phyloP scores from a whole-genome alignment of 2,329 filamentous ascomycete species.

The Phialophora expanda region DNA sequence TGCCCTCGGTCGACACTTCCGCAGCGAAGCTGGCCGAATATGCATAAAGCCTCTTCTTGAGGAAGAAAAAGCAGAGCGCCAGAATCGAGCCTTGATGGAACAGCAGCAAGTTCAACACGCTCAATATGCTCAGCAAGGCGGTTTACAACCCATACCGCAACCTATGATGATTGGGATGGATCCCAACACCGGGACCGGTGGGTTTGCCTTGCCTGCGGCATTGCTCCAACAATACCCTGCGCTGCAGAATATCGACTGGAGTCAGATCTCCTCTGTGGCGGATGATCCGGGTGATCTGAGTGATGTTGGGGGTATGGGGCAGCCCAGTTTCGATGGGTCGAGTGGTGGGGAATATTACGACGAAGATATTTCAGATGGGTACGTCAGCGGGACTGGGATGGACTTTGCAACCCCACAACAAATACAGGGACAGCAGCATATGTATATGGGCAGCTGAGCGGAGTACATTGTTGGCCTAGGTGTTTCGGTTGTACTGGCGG shows the following conservation, averaged over 20 bases:
- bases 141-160: constrained; percentile 60
- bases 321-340: constrained; percentile 80
- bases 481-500: constrained; percentile 2
- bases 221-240: constrained; percentile 91
- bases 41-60: constrained; percentile 98
- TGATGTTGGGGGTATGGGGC: constrained; percentile 75
- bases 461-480: constrained; percentile 6
- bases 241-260: constrained; percentile 88
- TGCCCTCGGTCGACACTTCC: constrained; percentile 90
- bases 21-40: constrained; percentile 90
- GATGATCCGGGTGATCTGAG: constrained; percentile 62
- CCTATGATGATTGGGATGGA: constrained; percentile 66
- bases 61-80: constrained; percentile 84
- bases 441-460: constrained; percentile 31
- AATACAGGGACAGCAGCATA: constrained; percentile 17
- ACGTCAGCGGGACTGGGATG: constrained; percentile 43
- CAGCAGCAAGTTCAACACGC: constrained; percentile 64
- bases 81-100: constrained; percentile 75
- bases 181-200: constrained; percentile 59
- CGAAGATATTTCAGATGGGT: constrained; percentile 54
- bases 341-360: constrained; percentile 73
- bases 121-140: constrained; percentile 56
- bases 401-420: constrained; percentile 29
- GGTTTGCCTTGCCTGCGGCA: constrained; percentile 80
- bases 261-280: constrained; percentile 67